These are phyloP conservation scores for Lactifluus rugatus DNA, from an alignment of 768 basidiomycete genomes.

Conservation along the genomic window DNA sequence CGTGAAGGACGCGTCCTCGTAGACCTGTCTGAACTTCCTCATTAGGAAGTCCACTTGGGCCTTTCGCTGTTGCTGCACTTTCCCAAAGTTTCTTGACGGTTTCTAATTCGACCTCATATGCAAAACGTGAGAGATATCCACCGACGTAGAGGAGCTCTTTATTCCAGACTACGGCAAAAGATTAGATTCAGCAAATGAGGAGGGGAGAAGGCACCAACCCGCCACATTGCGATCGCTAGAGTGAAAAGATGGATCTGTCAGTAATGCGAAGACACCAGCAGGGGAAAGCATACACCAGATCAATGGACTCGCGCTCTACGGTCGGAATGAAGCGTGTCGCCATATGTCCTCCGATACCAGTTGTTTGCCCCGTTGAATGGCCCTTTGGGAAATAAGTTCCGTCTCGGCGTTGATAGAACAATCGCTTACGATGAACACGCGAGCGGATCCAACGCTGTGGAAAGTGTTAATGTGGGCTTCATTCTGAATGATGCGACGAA, in stretches of 20 bases:
- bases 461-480: not conserved
- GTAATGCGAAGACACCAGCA: not conserved
- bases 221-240: slow-evolving; percentile 73
- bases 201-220: slow-evolving; percentile 32
- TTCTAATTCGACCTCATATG: slow-evolving; percentile 76
- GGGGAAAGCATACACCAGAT: slow-evolving; percentile 53
- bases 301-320: slow-evolving; percentile 90
- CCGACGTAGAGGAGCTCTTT: slow-evolving; percentile 78
- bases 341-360: slow-evolving; percentile 62
- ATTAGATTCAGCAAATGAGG: not conserved
- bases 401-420: not conserved
- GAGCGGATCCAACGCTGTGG: slow-evolving; percentile 51
- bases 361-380: slow-evolving; percentile 87
- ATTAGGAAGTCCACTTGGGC: slow-evolving; percentile 23
- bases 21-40: slow-evolving; percentile 42
- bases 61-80: slow-evolving; percentile 30
- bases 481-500: slow-evolving; percentile 26
- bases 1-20: slow-evolving; percentile 57
- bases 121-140: slow-evolving; percentile 69
- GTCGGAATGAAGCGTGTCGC: slow-evolving; percentile 89
- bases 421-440: slow-evolving; percentile 69
- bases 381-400: slow-evolving; percentile 38
- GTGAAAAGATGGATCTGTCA: not conserved
- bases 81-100: slow-evolving; percentile 54
- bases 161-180: slow-evolving; percentile 63